Evolutionary conservation across 805 yeast species (phyloP), one percentile per base, ranked within the genome.

Genomic region (Hanseniaspora mollemarum): DNA sequence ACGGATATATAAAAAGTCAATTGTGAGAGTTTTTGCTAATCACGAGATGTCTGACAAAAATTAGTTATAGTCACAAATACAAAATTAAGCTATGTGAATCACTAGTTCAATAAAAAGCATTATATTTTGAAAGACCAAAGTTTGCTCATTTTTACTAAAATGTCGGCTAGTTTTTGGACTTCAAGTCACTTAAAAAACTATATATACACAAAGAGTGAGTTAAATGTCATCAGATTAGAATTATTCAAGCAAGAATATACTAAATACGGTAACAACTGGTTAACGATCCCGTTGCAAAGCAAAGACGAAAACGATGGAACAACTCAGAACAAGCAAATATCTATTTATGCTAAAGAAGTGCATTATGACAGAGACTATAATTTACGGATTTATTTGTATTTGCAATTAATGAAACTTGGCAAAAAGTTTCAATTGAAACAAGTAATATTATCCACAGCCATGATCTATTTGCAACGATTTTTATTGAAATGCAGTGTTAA

Each of bases 161-260:
- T 69, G 95, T 80, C 92, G 1, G 95, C 94, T 0, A 83, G 83
- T 61, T 88, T 80, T 63, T 86, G 95, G 95, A 72, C 72, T 16
- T 85, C 95, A 2, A 77, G 94, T 1, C 96, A 88, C 60, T 66
- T 94, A 40, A 69, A 67, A 2, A 25, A 40, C 16, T 40, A 40
- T 18, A 19, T 48, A 32, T 48, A 40, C 19, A 40, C 45, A 8
- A 48, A 40, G 19, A 35, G 41, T 18, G 45, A 40, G n/a, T 38
- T 48, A 28, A 48, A 48, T 40, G 51, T 40, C 18, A 33, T 48
- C 10, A 26, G 51, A 25, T 33, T 48, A 28, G 35, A 42, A n/a
- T 19, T 48, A n/a, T 48, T 48, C 16, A 48, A 42, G 5, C 41
- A 48, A 28, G 51, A 48, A 16, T 33, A 32, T 21, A 16, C 38